Base-by-base conservation (phyloP, 192 early-diverging fungal genomes). In the Coemansia sp. region DNA sequence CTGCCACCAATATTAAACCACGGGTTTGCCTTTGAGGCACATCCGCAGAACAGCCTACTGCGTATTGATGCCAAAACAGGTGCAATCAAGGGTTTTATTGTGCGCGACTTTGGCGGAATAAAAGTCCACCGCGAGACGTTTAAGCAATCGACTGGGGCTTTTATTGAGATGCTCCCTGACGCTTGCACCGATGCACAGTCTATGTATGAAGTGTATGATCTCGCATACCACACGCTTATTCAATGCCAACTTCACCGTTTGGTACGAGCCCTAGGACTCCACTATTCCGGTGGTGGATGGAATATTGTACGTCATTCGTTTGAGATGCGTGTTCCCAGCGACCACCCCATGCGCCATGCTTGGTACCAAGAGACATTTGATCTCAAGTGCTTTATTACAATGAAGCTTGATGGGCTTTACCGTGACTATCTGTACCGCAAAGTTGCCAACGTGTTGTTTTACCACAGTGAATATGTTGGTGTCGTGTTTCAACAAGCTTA, bases 61-160 rank as follows among this genome's bases (percentile, higher is more conserved):
- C 67, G 84, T 7, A 80, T 87, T 55, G 73, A 83, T 56, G 51
- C 66, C 11, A 57, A 62, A 21, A 74, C 84, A 1, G 83, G 81
- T 33, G 56, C 70, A 27, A 58, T 86, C 9, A 65, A 60, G 27
- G 85, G 85, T 18, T 88, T 88, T 67, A 68, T 86, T 32, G 76
- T 84, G 42, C 83, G 87, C 21, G 87, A 88, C 71, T 88, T 85
- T 81, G 87, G 87, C 55, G 87, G 87, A 24, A 62, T 88, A 46
- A 87, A 85, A 60, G 69, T 81, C 10, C 87, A 87, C 54, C 70
- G 63, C 23, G 66, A 75, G 30, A 86, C 83, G 9, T 69, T 88
- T 12, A 52, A 19, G 1, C 35, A 56, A 8, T 73, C 78, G 7
- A 78, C 67, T n/a, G 84, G 83, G 11, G 66, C 62, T 8, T 31